phyloP scores from a whole-genome alignment of 129 eudicot species.

The carrot (Daucus carota) region DNA sequence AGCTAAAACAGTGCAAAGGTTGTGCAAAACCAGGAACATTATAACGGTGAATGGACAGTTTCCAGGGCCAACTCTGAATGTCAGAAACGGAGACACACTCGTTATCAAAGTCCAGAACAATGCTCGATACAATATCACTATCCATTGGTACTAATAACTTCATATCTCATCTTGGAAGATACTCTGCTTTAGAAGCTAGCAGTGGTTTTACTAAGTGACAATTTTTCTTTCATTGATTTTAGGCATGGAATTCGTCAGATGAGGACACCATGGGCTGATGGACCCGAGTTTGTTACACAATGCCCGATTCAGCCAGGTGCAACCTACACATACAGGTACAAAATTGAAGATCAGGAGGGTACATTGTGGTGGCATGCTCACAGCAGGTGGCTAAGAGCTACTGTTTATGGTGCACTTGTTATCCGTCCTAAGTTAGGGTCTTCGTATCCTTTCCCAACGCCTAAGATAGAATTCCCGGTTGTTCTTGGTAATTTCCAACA shows the following conservation, averaged over 20 bases:
- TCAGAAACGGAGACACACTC: slow-evolving; percentile 48
- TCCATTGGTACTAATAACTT: slow-evolving; percentile 43
- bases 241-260: slow-evolving; percentile 87
- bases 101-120: slow-evolving; percentile 43
- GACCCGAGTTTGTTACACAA: slow-evolving; percentile 66
- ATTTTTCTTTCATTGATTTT: not conserved
- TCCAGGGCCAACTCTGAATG: slow-evolving; percentile 61
- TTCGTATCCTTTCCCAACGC: slow-evolving; percentile 58
- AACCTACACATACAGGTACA: slow-evolving; percentile 56
- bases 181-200: not conserved
- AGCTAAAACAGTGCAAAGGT: slow-evolving; percentile 43
- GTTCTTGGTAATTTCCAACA: slow-evolving; percentile 37
- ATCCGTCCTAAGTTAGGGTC: slow-evolving; percentile 46
- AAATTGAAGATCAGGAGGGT: slow-evolving; percentile 59
- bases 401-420: slow-evolving; percentile 64
- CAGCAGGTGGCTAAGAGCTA: slow-evolving; percentile 66
- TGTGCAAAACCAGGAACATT: slow-evolving; percentile 41
- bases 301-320: slow-evolving; percentile 70
- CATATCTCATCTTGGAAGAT: not conserved
- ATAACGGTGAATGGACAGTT: slow-evolving; percentile 57
- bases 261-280: slow-evolving; percentile 80
- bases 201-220: not conserved
- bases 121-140: slow-evolving; percentile 55
- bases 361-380: slow-evolving; percentile 93
- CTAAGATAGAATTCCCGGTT: slow-evolving; percentile 43